Evolutionary conservation across 768 basidiomycete species (phyloP).

Genomic region (Cystobasidiopsis lactophilus): DNA sequence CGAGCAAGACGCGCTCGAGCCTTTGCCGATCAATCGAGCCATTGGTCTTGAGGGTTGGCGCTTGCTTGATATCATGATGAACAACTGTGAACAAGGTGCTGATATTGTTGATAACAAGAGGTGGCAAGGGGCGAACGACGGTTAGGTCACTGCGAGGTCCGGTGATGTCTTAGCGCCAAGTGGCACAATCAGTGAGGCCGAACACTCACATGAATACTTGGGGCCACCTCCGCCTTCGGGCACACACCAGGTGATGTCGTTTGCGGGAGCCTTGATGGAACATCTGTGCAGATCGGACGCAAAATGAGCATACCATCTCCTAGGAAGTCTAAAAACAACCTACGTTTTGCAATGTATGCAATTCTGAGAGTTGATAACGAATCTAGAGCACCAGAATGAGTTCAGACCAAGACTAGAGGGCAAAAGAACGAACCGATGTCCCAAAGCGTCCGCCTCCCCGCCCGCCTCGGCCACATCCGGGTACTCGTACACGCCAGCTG

Average conservation of each 20-base stretch:
- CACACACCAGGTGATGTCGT: slow-evolving; percentile 91
- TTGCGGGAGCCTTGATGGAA: slow-evolving; percentile 85
- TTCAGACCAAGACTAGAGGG: too few species aligned
- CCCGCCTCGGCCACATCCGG: slow-evolving; percentile 42
- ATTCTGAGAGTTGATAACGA: slow-evolving; percentile 82
- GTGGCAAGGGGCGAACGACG: too few species aligned
- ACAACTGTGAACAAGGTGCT: too few species aligned
- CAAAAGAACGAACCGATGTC: slow-evolving; percentile 69
- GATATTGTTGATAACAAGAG: too few species aligned
- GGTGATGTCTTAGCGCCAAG: too few species aligned
- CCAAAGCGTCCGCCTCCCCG: slow-evolving; percentile 36
- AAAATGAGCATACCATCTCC: background rate
- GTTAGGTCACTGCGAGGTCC: too few species aligned
- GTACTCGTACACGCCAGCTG: slow-evolving; percentile 93
- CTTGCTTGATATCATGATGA: too few species aligned
- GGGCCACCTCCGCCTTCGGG: slow-evolving; percentile 94
- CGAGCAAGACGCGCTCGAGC: too few species aligned
- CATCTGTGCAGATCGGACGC: slow-evolving; percentile 67
- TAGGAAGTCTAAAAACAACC: slow-evolving; percentile 18
- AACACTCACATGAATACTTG: slow-evolving; percentile 69
- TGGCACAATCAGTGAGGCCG: too few species aligned
- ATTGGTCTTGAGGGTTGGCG: too few species aligned
- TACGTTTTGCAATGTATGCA: slow-evolving; percentile 41
- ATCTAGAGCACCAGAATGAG: too few species aligned
- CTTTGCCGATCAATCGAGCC: too few species aligned